phyloP scores from a whole-genome alignment of 1,284 basidiomycete species.

The Sporisorium exsertum region DNA sequence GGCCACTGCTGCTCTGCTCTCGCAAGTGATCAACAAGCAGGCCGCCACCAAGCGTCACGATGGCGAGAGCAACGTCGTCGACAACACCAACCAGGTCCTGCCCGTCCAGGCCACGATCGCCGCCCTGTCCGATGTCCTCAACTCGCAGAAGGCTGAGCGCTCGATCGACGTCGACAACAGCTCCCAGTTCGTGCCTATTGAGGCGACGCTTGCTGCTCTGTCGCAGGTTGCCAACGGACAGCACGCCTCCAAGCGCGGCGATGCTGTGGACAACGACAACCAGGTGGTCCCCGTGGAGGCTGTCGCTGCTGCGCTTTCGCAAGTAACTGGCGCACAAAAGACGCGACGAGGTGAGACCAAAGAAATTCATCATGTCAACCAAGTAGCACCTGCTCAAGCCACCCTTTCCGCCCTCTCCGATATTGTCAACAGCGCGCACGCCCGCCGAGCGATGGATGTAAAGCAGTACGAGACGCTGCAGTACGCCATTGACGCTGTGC shows the following conservation, averaged over 20 bases:
- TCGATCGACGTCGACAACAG: slow-evolving; percentile 27
- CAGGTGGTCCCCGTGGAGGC: slow-evolving; percentile 39
- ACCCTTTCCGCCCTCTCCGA: slow-evolving; percentile 51
- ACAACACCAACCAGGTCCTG: slow-evolving; percentile 40
- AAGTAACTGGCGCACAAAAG: slow-evolving; percentile 38
- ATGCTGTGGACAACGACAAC: slow-evolving; percentile 27
- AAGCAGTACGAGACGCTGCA: slow-evolving; percentile 40
- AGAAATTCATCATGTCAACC: slow-evolving; percentile 36
- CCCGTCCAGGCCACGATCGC: slow-evolving; percentile 35
- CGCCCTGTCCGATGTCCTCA: slow-evolving; percentile 26
- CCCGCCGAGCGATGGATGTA: slow-evolving; percentile 58
- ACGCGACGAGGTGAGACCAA: slow-evolving; percentile 51
- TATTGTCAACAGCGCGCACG: slow-evolving; percentile 53
- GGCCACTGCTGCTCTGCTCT: slow-evolving; percentile 40
- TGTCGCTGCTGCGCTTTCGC: slow-evolving; percentile 42
- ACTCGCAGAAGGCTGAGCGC: slow-evolving; percentile 36
- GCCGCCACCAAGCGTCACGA: slow-evolving; percentile 22
- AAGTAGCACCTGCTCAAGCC: slow-evolving; percentile 52
- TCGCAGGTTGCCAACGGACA: slow-evolving; percentile 35
- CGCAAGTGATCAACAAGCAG: slow-evolving; percentile 29
- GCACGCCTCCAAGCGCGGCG: slow-evolving; percentile 26
- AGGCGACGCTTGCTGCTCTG: slow-evolving; percentile 46
- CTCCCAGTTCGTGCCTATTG: slow-evolving; percentile 34
- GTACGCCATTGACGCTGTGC: slow-evolving; percentile 35
- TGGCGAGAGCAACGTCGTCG: slow-evolving; percentile 23